phyloP scores from a whole-genome alignment of 1,284 basidiomycete genomes.

The Veloboletus limbatus region DNA sequence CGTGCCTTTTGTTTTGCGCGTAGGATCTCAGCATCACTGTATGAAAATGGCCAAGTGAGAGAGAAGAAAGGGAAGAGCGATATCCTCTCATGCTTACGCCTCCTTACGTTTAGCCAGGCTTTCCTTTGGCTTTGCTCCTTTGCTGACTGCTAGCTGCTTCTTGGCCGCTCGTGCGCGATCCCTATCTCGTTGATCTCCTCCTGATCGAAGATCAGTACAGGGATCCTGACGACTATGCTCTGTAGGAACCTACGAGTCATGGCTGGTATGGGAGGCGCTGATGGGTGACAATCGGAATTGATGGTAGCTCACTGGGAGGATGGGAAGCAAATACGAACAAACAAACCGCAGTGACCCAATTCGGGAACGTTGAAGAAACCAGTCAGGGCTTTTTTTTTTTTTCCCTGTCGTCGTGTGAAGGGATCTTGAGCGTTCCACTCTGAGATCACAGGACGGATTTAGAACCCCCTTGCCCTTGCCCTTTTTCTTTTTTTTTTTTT shows the following conservation, averaged over 20 bases:
- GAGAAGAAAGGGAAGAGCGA: slow-evolving; percentile 12
- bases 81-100: slow-evolving; percentile 49
- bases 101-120: slow-evolving; percentile 73
- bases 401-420: slow-evolving; percentile 4
- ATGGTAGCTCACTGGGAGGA: slow-evolving; percentile 4
- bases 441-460: slow-evolving; percentile 11
- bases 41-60: slow-evolving; percentile 25
- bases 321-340: slow-evolving; percentile 26
- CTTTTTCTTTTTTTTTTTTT: no score
- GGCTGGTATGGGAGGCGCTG: slow-evolving; percentile 6
- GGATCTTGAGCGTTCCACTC: slow-evolving; percentile 18
- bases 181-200: slow-evolving; percentile 77
- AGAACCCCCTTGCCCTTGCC: slow-evolving; percentile 10
- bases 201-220: slow-evolving; percentile 38
- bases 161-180: slow-evolving; percentile 73
- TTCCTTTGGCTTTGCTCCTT: slow-evolving; percentile 67
- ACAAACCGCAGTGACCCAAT: slow-evolving; percentile 11
- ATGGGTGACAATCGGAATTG: slow-evolving; percentile 9
- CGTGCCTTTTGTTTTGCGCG: slow-evolving; percentile 75
- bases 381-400: not conserved
- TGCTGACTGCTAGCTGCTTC: slow-evolving; percentile 53
- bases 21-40: slow-evolving; percentile 69
- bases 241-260: slow-evolving; percentile 50
- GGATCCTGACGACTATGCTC: not conserved
- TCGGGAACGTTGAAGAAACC: slow-evolving; percentile 6